phyloP scores from a whole-genome alignment of 257 asterid species.

The Salvia hispanica region DNA sequence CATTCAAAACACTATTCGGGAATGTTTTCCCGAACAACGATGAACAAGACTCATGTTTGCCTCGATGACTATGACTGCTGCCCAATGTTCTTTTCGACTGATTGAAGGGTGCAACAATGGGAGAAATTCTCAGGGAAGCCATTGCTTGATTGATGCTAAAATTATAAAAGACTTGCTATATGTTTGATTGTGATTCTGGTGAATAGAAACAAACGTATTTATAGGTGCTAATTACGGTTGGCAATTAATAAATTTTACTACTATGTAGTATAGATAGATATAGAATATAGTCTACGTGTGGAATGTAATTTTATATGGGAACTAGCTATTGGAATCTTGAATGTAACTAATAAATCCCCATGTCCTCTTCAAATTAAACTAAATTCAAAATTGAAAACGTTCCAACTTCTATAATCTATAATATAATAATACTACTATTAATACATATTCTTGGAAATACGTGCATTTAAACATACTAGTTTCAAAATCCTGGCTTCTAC shows the following conservation, averaged over 20 bases:
- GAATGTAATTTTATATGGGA: neutral
- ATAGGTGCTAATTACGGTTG: conserved; percentile 28
- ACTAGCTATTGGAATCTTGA: conserved; percentile 49
- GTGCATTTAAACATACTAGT: no score
- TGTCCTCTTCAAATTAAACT: no score
- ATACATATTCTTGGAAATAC: no score
- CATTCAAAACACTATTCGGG: neutral
- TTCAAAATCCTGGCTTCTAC: no score
- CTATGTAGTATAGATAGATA: no score
- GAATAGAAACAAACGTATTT: conserved; percentile 31
- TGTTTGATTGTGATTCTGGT: conserved; percentile 7
- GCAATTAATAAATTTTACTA: neutral
- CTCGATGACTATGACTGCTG: conserved; percentile 14
- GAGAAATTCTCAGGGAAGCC: conserved; percentile 55
- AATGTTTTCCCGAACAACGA: conserved; percentile 24
- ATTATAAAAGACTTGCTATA: no score
- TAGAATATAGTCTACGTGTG: neutral
- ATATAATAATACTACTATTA: no score
- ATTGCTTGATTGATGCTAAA: conserved; percentile 30
- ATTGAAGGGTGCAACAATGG: conserved; percentile 30
- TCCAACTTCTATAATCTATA: no score
- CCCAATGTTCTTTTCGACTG: conserved; percentile 19
- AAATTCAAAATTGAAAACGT: no score
- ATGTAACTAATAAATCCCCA: no score
- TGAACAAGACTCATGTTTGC: conserved; percentile 28